These are phyloP conservation scores for Streptanthus diversifolius DNA, from an alignment of 345 rosid genomes.

Conservation along the genomic window DNA sequence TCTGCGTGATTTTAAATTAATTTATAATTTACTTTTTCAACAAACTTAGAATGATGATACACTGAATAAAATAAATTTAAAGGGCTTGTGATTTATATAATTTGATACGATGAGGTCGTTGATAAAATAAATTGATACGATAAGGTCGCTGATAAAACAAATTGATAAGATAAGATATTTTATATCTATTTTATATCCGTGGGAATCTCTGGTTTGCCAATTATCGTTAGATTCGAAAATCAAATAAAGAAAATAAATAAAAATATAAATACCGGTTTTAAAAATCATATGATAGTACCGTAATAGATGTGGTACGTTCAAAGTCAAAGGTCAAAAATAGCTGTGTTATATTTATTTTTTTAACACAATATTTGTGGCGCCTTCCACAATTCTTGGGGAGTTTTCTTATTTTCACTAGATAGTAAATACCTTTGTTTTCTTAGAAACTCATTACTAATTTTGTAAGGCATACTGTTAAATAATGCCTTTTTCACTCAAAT, in stretches of 20 bases:
- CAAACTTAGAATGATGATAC: background rate
- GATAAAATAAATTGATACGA: constrained; percentile 20
- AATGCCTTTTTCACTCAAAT: background rate
- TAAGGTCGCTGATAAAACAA: constrained; percentile 12
- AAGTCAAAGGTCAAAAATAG: constrained; percentile 12
- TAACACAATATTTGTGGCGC: no score
- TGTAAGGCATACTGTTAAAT: background rate
- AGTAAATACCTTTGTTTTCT: background rate
- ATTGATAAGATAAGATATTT: background rate
- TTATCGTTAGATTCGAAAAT: constrained; percentile 18
- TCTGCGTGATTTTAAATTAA: background rate
- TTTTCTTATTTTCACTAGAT: constrained; percentile 4
- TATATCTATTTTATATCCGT: background rate
- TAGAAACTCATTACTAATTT: background rate
- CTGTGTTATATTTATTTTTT: background rate
- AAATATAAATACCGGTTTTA: background rate
- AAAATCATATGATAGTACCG: background rate
- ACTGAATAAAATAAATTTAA: background rate
- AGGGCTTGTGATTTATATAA: background rate
- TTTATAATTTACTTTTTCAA: background rate
- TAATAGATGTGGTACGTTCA: constrained; percentile 19
- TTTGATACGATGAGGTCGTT: constrained; percentile 16
- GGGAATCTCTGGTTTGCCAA: constrained; percentile 21
- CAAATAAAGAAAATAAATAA: background rate
- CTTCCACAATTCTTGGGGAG: constrained; percentile 21